phyloP scores from a whole-genome alignment of 2,329 filamentous ascomycete genomes.

The Aureobasidium musti region DNA sequence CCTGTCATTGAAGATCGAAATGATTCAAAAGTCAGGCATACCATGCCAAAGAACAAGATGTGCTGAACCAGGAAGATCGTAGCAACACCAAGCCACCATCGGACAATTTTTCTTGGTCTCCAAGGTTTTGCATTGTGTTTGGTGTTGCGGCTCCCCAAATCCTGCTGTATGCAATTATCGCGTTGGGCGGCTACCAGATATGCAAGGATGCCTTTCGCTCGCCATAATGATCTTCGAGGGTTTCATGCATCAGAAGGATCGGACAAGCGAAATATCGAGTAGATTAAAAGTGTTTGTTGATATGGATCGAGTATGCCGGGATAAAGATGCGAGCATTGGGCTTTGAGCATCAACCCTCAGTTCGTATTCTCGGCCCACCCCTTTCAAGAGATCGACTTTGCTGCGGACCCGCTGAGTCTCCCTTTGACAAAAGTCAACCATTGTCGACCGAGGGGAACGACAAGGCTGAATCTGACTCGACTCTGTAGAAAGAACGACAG shows the following conservation, averaged over 20 bases:
- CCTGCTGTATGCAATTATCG: neutral
- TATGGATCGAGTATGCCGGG: neutral
- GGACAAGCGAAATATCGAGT: slow-evolving; percentile 23
- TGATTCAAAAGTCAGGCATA: slow-evolving; percentile 4
- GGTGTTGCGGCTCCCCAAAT: neutral
- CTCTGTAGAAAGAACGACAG: neutral
- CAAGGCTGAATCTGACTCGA: slow-evolving; percentile 14
- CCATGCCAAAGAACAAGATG: neutral
- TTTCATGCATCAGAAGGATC: slow-evolving; percentile 7
- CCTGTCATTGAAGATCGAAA: neutral
- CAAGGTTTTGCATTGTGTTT: slow-evolving; percentile 13
- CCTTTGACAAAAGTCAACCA: slow-evolving; percentile 4
- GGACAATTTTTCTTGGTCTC: neutral
- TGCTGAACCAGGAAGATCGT: neutral
- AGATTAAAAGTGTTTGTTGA: neutral
- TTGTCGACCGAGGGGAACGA: slow-evolving; percentile 15
- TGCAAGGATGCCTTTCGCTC: neutral
- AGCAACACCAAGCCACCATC: neutral
- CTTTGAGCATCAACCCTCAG: neutral
- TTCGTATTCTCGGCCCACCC: neutral
- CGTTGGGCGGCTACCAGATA: slow-evolving; percentile 7
- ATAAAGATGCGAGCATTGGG: neutral
- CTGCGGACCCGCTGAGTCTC: neutral
- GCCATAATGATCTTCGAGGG: slow-evolving; percentile 3
- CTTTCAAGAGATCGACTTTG: neutral